Evolutionary conservation across 2,329 filamentous ascomycete species (phyloP).

Genomic region (Penicillium crustosum): DNA sequence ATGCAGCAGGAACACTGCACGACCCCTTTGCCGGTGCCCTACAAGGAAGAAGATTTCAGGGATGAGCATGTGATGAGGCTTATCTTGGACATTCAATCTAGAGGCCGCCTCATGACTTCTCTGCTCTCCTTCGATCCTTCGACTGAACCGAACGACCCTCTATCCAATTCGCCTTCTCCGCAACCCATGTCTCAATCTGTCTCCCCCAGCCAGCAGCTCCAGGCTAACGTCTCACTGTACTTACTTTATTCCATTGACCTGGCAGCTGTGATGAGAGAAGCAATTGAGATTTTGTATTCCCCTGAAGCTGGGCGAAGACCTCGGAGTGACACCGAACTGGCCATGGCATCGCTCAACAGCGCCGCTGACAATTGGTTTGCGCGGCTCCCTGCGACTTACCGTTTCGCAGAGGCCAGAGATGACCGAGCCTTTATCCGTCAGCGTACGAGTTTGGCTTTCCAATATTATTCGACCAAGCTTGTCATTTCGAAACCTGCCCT

Average conservation of each 20-base stretch:
- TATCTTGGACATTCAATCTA: background rate
- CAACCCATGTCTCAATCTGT: background rate
- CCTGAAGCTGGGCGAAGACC: background rate
- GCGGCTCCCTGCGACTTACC: slow-evolving; percentile 1
- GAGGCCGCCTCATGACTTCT: background rate
- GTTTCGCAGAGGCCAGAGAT: background rate
- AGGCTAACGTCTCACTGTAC: slow-evolving; percentile 4
- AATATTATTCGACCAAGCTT: slow-evolving; percentile 10
- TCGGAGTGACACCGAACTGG: background rate
- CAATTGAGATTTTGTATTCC: slow-evolving; percentile 6
- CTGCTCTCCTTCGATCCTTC: background rate
- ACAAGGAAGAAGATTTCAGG: slow-evolving; percentile 4
- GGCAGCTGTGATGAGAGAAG: slow-evolving; percentile 5
- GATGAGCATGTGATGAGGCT: slow-evolving; percentile 2
- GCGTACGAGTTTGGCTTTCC: slow-evolving; percentile 8
- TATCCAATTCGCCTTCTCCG: background rate
- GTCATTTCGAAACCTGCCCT: slow-evolving; percentile 7
- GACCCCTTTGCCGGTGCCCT: slow-evolving; percentile 6
- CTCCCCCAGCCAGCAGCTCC: background rate
- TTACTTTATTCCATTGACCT: slow-evolving; percentile 7
- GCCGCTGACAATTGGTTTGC: slow-evolving; percentile 6
- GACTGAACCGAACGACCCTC: background rate
- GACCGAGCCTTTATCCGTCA: background rate
- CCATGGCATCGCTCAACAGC: slow-evolving; percentile 4
- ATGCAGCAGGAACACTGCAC: slow-evolving; percentile 4